phyloP scores from a whole-genome alignment of 2,329 filamentous ascomycete genomes.

The Penicillium thymicola region DNA sequence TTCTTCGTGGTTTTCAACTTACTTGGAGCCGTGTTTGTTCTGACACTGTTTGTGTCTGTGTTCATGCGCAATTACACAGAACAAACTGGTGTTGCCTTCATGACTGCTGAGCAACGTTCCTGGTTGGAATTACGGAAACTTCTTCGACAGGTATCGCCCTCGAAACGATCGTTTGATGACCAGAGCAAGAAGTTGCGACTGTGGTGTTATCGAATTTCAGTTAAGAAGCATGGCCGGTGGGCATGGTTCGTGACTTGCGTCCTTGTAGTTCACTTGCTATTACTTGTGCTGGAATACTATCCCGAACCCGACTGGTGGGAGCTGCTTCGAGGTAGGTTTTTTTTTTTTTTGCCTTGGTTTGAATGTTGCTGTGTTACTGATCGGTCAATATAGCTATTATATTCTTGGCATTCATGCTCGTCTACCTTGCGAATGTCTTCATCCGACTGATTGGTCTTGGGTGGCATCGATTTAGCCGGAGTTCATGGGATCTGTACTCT shows the following conservation, averaged over 20 bases:
- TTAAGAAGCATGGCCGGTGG: constrained; percentile 92
- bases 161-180: constrained; percentile 81
- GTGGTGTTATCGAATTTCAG: constrained; percentile 92
- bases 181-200: constrained; percentile 75
- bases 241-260: constrained; percentile 75
- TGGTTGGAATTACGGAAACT: constrained; percentile 95
- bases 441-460: constrained; percentile 85
- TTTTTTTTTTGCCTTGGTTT: neutral
- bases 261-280: constrained; percentile 74
- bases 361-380: constrained; percentile 20
- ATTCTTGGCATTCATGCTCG: constrained; percentile 75
- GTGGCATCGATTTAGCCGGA: constrained; percentile 86
- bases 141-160: constrained; percentile 86
- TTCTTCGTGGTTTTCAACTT: constrained; percentile 98
- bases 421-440: constrained; percentile 78
- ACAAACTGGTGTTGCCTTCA: constrained; percentile 92
- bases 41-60: constrained; percentile 96
- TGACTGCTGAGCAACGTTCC: constrained; percentile 92
- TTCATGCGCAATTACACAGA: constrained; percentile 99
- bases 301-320: constrained; percentile 71
- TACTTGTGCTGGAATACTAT: constrained; percentile 84
- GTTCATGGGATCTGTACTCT: constrained; percentile 93
- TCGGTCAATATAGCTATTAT: constrained; percentile 54
- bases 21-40: constrained; percentile 89
- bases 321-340: constrained; percentile 54